Conservation (phyloP, 371 early-diverging fungal genomes). For the Mortierella sp. region DNA sequence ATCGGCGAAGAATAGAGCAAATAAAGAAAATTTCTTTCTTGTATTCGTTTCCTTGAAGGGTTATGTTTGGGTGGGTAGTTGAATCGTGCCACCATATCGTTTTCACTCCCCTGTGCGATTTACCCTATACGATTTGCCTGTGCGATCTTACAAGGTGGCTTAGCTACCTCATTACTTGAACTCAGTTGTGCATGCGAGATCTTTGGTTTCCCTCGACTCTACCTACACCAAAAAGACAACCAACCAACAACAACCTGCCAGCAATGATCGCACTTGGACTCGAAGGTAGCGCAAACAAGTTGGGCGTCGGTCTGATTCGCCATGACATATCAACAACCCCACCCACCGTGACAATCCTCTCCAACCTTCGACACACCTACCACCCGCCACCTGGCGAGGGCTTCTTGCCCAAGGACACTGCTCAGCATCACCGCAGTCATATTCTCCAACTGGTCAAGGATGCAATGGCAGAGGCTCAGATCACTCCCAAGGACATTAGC, state of each 20-base stretch:
- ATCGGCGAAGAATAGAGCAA: neutral
- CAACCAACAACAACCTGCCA: neutral
- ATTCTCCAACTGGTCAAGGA: constrained; percentile 84
- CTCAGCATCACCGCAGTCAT: constrained; percentile 93
- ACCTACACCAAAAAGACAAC: neutral
- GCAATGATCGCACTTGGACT: constrained; percentile 82
- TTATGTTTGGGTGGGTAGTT: no score
- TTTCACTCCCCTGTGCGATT: no score
- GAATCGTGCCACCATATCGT: no score
- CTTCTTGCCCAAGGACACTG: constrained; percentile 97
- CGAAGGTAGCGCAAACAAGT: constrained; percentile 99
- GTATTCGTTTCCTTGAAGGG: no score
- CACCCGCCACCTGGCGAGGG: constrained; percentile 98
- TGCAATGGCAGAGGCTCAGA: constrained; percentile 84
- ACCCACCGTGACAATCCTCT: constrained; percentile 74
- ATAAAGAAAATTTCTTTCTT: neutral
- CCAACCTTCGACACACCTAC: constrained; percentile 97
- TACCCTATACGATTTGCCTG: no score
- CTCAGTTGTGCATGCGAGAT: neutral
- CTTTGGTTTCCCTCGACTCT: neutral
- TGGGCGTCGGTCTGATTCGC: constrained; percentile 97
- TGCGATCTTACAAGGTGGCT: no score
- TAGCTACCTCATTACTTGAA: no score
- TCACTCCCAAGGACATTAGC: constrained; percentile 87
- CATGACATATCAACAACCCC: constrained; percentile 70